Evolutionary conservation across 2,329 filamentous ascomycete species (phyloP), one percentile per base, ranked within the genome.

Genomic region (Tolypocladium tropicale): DNA sequence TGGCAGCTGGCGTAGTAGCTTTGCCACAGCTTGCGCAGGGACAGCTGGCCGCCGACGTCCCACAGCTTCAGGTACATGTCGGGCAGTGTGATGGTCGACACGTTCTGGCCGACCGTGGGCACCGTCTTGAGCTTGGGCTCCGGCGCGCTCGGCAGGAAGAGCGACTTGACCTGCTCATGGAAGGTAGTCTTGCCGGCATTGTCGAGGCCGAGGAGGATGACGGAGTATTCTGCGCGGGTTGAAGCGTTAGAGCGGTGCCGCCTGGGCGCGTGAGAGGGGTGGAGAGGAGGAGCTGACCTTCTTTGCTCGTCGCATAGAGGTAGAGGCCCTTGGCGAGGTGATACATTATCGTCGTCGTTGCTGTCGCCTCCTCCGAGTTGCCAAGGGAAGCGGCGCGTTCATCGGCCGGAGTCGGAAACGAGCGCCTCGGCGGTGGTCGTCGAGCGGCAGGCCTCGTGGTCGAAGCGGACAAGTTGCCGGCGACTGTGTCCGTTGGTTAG

Each of bases 141-240:
- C 54, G 77, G 81, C 56, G 74, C 75, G 60, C 78, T 77, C 49
- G 84, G 79, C 60, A 85, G 79, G 79, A 90, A 96, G 68, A 95
- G 81, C 55, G 90, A 83, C 75, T 96, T 96, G 72, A 97, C 90
- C 72, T 96, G 92, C 70, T 95, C 90, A 74, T 96, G 91, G 69
- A 97, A 92, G 30, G 94, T 97, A 43, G 94, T 97, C 79, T 97
- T 97, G 72, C 94, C 94, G 59, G 94, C 94, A 70, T 97, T 97
- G 78, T 97, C 94, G 68, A 97, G 89, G 60, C 94, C 94, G 65
- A 97, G 89, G 63, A 97, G 87, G 68, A 97, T 90, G 67, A 96
- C 90, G 25, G 93, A 96, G 79, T 96, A 97, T 77, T 97, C 93
- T 94, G 67, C 37, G 53, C 53, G 21, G n/a, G 37, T 25, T 39